Percentiles rank a stretch among this genome's conserved stretches.
Evolutionary conservation across 2,329 filamentous ascomycete genomes (phyloP).

Genomic region (Fonsecaea pugnacius): DNA sequence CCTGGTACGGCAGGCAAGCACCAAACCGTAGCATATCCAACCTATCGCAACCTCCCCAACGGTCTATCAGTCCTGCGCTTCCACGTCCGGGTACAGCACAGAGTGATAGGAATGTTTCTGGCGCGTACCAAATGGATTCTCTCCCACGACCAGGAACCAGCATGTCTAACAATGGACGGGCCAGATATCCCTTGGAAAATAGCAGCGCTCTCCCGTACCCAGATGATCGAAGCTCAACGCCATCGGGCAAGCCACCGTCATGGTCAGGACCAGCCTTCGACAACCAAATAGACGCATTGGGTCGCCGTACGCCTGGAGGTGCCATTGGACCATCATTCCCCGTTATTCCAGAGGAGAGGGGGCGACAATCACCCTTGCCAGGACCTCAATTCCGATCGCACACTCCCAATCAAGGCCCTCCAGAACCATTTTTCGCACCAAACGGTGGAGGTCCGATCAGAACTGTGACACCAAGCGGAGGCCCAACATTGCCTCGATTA

Average conservation of each 20-base stretch:
- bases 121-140: slow-evolving; percentile 40
- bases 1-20: slow-evolving; percentile 32
- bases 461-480: slow-evolving; percentile 27
- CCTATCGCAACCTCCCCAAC: slow-evolving; percentile 38
- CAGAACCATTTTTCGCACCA: slow-evolving; percentile 35
- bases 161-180: slow-evolving; percentile 32
- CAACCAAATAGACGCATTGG: slow-evolving; percentile 12
- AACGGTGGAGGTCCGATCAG: slow-evolving; percentile 23
- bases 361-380: slow-evolving; percentile 34
- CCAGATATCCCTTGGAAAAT: slow-evolving; percentile 29
- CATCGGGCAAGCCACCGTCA: slow-evolving; percentile 27
- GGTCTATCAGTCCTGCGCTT: slow-evolving; percentile 38
- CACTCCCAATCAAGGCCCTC: slow-evolving; percentile 29
- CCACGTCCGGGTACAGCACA: slow-evolving; percentile 37
- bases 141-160: slow-evolving; percentile 36
- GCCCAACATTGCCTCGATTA: slow-evolving; percentile 30
- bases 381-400: slow-evolving; percentile 31
- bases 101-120: slow-evolving; percentile 36
- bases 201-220: slow-evolving; percentile 30
- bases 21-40: slow-evolving; percentile 35
- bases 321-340: slow-evolving; percentile 26
- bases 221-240: slow-evolving; percentile 28
- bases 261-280: slow-evolving; percentile 26
- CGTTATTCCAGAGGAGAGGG: slow-evolving; percentile 31
- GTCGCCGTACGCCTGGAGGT: slow-evolving; percentile 29